Evolutionary conservation across 2,329 filamentous ascomycete species (phyloP).

Genomic region (Aspergillus quadrilineatus): DNA sequence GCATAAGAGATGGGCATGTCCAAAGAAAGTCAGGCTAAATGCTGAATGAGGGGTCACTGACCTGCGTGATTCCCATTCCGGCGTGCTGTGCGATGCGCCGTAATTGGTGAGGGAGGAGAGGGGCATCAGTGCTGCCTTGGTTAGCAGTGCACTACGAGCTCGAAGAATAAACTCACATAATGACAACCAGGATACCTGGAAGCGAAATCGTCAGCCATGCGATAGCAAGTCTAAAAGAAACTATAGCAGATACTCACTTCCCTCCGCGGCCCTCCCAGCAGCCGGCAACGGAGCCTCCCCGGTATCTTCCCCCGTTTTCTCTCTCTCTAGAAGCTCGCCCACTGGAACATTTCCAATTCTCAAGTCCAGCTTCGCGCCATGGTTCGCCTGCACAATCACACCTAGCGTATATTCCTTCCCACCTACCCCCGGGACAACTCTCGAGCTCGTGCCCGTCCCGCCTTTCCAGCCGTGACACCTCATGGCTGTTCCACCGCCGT

Average conservation of each 20-base stretch:
- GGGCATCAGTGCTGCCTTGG: not conserved
- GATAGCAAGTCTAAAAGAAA: not conserved
- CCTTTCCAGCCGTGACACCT: conserved; percentile 2
- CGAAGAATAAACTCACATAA: not conserved
- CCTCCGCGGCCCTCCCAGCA: not conserved
- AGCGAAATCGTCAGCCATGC: not conserved
- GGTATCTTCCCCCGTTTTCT: not conserved
- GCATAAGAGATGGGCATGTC: not conserved
- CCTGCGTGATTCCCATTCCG: not conserved
- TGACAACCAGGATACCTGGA: not conserved
- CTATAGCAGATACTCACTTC: not conserved
- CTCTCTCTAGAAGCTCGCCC: not conserved
- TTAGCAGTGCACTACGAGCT: not conserved
- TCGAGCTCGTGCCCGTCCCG: not conserved
- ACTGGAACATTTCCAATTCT: not conserved
- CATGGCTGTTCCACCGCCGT: not conserved
- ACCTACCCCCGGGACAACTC: not conserved
- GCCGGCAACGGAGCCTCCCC: not conserved
- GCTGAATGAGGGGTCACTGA: not conserved
- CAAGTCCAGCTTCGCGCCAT: not conserved
- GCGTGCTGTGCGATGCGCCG: conserved; percentile 1
- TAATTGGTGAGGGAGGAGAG: not conserved
- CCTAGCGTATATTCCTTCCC: not conserved
- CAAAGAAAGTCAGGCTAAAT: too few relatives aligned
- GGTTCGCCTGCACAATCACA: conserved; percentile 1